Conservation (phyloP, 192 early-diverging fungal genomes). For the Gryganskiella cystojenkinii region DNA sequence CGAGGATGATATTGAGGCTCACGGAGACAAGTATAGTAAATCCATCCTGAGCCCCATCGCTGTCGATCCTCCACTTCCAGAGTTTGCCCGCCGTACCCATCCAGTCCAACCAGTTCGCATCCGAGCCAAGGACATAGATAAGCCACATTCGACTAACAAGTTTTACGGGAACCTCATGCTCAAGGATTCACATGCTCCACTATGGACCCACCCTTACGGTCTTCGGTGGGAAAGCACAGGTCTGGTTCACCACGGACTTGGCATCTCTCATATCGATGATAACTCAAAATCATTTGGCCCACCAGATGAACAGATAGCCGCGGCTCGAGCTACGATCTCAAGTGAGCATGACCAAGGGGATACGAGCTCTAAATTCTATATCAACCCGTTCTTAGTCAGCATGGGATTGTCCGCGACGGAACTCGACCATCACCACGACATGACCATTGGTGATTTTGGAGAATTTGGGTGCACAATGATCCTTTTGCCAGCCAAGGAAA, state of each 20-base stretch:
- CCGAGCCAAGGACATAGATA: constrained; percentile 4
- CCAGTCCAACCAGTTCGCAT: constrained; percentile 15
- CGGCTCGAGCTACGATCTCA: not conserved
- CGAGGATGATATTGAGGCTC: too few species aligned
- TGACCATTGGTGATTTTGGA: constrained; percentile 43
- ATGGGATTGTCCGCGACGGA: constrained; percentile 39
- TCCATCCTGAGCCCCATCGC: constrained; percentile 29
- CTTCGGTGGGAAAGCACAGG: constrained; percentile 45
- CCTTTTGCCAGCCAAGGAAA: not conserved
- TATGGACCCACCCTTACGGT: constrained; percentile 52
- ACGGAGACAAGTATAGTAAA: not conserved
- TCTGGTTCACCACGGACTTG: constrained; percentile 18
- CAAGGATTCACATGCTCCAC: constrained; percentile 30
- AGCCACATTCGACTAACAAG: constrained; percentile 42
- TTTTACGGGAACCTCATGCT: constrained; percentile 46
- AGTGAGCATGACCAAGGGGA: too few species aligned
- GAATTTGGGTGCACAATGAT: constrained; percentile 41
- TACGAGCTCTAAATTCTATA: constrained; percentile 13
- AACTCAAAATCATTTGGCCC: constrained; percentile 26
- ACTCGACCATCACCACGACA: constrained; percentile 16
- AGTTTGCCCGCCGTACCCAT: constrained; percentile 8
- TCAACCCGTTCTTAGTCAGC: constrained; percentile 47
- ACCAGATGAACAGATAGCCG: not conserved
- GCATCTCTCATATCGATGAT: constrained; percentile 46
- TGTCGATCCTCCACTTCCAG: constrained; percentile 1